phyloP scores from a whole-genome alignment of 2,329 filamentous ascomycete species.

The Monosporascus sp. region DNA sequence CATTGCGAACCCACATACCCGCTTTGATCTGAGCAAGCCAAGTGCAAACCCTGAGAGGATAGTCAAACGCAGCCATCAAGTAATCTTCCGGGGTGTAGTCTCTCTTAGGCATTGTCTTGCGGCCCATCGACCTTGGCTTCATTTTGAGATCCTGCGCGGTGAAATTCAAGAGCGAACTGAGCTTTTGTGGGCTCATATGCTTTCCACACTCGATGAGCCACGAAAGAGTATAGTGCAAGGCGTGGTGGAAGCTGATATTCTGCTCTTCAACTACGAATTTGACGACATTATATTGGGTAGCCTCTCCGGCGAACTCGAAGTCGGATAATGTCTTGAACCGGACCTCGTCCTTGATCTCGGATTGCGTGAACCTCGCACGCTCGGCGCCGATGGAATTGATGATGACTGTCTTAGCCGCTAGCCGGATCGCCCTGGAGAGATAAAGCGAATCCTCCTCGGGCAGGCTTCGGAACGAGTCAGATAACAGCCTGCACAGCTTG shows the following conservation, averaged over 20 bases:
- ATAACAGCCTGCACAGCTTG: constrained; percentile 79
- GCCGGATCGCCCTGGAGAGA: constrained; percentile 66
- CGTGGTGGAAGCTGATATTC: constrained; percentile 94
- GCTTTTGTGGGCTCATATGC: constrained; percentile 60
- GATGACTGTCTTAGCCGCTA: constrained; percentile 77
- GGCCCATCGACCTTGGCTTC: constrained; percentile 57
- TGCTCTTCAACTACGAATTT: constrained; percentile 85
- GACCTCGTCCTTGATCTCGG: constrained; percentile 82
- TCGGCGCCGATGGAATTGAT: constrained; percentile 88
- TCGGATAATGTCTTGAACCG: constrained; percentile 72
- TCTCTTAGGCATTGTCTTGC: constrained; percentile 49
- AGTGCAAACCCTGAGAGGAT: constrained; percentile 84
- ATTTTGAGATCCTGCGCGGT: constrained; percentile 64
- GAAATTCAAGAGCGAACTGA: constrained; percentile 67
- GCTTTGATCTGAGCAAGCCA: constrained; percentile 99
- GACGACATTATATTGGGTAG: constrained; percentile 62
- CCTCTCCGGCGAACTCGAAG: constrained; percentile 70
- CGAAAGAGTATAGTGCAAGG: constrained; percentile 90
- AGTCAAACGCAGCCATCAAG: constrained; percentile 84
- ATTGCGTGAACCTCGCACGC: constrained; percentile 74
- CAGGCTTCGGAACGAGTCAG: constrained; percentile 74
- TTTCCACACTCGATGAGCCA: constrained; percentile 92
- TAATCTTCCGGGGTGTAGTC: constrained; percentile 68
- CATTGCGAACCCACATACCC: constrained; percentile 97
- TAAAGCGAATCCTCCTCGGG: constrained; percentile 59